Evolutionary conservation across 257 asterid species (phyloP), one percentile per base, ranked within the genome.

Genomic region (Ligustrum vulgare): DNA sequence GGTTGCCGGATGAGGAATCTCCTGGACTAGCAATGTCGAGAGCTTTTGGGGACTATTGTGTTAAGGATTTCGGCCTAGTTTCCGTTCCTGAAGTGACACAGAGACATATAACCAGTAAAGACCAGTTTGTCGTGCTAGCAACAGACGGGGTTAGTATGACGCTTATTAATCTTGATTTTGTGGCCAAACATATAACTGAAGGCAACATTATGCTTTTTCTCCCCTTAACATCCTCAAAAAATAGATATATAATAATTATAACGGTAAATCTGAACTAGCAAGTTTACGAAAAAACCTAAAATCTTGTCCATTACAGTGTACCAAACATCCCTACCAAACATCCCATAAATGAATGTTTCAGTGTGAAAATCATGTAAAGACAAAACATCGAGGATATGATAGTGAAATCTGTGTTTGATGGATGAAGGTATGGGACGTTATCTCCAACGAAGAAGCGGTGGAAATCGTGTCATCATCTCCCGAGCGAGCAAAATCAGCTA

Each of bases 11-110:
- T 12, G 87, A 81, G 31, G 90, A 91, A 36, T 83, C 96, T 32
- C 99, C 99, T 15, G 99, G 99, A 32, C 89, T 94, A 28, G 98
- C 99, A 20, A 94, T 94, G 98, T 94, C 99, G 37, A 82, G 99
- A 81, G 99, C 99, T 16, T 92, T 92, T 10, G 99, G 99, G 8
- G 99, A 94, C 85, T 91, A 86, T 78, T 88, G 99, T 25, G 84
- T 91, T 9, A 94, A 94, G 81, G 89, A 86, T 77, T 94, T 79
- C 16, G 99, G 99, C 20, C 93, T 94, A 8, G 84, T 87, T 60
- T 94, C 99, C 6, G 91, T 91, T 71, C 99, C 99, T 56, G 91
- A 94, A 79, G 96, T 94, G 45, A 89, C 86, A 37, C 96, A 91
- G 36, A 86, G 93, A 77, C 94, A 70, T 37, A 82, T 94, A 72